Evolutionary conservation across 345 rosid species (phyloP).

Genomic region (Cardiospermum halicacabum): DNA sequence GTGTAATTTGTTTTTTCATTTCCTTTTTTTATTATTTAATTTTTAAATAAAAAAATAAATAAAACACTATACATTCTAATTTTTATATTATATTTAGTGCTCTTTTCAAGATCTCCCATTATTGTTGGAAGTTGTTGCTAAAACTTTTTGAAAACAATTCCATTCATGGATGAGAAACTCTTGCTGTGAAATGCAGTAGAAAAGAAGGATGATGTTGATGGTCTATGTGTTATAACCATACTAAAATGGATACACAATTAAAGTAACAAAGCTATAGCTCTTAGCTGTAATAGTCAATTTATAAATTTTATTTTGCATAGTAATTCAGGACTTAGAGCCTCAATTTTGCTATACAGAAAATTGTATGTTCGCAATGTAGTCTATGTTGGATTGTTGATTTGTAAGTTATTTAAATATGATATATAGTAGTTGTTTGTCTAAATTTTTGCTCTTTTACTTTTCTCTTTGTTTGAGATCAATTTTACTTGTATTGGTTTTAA

Average conservation of each 20-base stretch:
- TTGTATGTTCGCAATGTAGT: not conserved
- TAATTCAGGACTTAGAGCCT: not conserved
- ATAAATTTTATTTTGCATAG: not conserved
- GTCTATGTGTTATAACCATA: not conserved
- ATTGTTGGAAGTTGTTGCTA: not conserved
- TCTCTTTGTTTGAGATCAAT: not conserved
- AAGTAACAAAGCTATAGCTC: not conserved
- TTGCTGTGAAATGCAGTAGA: not conserved
- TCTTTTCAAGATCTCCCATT: not conserved
- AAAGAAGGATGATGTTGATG: not conserved
- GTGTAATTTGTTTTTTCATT: not conserved
- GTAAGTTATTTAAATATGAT: not conserved
- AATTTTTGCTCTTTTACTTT: not conserved
- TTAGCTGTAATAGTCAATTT: not conserved
- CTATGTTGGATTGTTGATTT: not conserved
- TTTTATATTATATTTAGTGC: not conserved
- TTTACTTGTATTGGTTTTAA: not conserved
- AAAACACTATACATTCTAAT: not conserved
- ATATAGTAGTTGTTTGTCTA: not conserved
- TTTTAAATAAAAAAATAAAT: too few species aligned
- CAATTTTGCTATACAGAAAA: not conserved
- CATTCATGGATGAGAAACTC: not conserved
- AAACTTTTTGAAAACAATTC: not conserved
- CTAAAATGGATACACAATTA: not conserved
- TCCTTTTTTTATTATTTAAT: not conserved